Conservation (phyloP, 1,284 basidiomycete species). For the Marasmius fiardii region DNA sequence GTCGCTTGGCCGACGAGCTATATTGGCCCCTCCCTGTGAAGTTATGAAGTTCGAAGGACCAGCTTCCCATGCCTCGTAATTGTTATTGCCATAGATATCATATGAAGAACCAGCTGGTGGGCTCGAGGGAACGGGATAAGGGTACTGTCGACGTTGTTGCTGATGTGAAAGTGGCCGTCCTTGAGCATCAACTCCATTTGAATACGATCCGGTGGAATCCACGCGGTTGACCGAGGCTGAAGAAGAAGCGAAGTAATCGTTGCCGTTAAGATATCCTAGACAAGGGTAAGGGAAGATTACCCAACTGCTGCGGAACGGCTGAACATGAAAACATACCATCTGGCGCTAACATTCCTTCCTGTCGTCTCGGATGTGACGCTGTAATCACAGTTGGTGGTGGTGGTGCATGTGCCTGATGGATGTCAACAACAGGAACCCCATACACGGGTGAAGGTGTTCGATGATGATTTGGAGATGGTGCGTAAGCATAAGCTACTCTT, state of each 20-base stretch:
- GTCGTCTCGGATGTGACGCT: neutral
- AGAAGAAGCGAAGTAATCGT: neutral
- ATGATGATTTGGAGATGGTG: neutral
- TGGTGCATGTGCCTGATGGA: neutral
- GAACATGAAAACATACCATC: neutral
- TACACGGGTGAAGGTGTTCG: neutral
- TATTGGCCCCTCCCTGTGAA: constrained; percentile 8
- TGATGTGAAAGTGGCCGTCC: constrained; percentile 4
- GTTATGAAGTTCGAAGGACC: constrained; percentile 19
- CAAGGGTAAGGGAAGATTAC: neutral
- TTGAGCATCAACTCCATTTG: constrained; percentile 12
- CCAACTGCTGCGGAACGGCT: neutral
- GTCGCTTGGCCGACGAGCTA: constrained; percentile 27
- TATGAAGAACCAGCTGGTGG: neutral
- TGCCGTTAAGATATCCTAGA: neutral
- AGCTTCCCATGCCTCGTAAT: constrained; percentile 10
- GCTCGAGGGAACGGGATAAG: constrained; percentile 2
- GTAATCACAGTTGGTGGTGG: neutral
- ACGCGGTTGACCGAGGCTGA: constrained; percentile 3
- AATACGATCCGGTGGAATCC: constrained; percentile 8
- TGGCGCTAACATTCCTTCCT: neutral
- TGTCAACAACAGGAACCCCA: neutral
- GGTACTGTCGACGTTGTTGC: neutral
- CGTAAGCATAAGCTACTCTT: neutral
- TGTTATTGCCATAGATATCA: neutral